phyloP scores from a whole-genome alignment of 805 yeast species.

The Candida lessepsii region DNA sequence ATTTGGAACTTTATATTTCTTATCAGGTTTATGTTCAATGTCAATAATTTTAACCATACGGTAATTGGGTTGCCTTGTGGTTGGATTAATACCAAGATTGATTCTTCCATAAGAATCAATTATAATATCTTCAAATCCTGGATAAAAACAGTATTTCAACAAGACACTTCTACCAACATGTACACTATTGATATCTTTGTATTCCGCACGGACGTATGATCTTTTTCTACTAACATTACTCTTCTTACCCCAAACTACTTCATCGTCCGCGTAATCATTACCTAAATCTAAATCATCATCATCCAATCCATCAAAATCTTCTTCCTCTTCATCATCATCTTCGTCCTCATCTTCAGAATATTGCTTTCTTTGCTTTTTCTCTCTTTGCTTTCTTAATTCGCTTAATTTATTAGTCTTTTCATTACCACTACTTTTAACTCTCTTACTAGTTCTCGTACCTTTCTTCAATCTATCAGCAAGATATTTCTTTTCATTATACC shows the following conservation, averaged over 20 bases:
- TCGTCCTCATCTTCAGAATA: slow-evolving; percentile 40
- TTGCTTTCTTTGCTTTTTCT: slow-evolving; percentile 51
- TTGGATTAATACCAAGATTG: slow-evolving; percentile 70
- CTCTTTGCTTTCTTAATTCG: slow-evolving; percentile 75
- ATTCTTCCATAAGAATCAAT: slow-evolving; percentile 79
- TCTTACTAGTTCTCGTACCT: slow-evolving; percentile 39
- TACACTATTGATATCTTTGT: slow-evolving; percentile 67
- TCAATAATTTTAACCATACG: slow-evolving; percentile 81
- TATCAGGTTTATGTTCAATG: slow-evolving; percentile 45
- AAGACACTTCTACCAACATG: slow-evolving; percentile 77
- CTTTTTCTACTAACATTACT: slow-evolving; percentile 18
- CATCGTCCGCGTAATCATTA: slow-evolving; percentile 28
- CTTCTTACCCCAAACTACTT: slow-evolving; percentile 34
- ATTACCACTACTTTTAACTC: slow-evolving; percentile 32
- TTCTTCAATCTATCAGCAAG: slow-evolving; percentile 79
- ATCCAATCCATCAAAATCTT: slow-evolving; percentile 41
- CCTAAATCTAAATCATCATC: slow-evolving; percentile 25
- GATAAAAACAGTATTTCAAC: slow-evolving; percentile 74
- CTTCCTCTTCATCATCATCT: slow-evolving; percentile 41
- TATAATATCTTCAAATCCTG: slow-evolving; percentile 69
- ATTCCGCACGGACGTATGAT: slow-evolving; percentile 38
- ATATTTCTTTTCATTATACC: slow-evolving; percentile 77
- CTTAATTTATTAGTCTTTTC: slow-evolving; percentile 56
- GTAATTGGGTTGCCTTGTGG: slow-evolving; percentile 64
- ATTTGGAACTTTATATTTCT: slow-evolving; percentile 42